phyloP scores from a whole-genome alignment of 2,329 filamentous ascomycete species.

The Fragosphaeria purpurea region DNA sequence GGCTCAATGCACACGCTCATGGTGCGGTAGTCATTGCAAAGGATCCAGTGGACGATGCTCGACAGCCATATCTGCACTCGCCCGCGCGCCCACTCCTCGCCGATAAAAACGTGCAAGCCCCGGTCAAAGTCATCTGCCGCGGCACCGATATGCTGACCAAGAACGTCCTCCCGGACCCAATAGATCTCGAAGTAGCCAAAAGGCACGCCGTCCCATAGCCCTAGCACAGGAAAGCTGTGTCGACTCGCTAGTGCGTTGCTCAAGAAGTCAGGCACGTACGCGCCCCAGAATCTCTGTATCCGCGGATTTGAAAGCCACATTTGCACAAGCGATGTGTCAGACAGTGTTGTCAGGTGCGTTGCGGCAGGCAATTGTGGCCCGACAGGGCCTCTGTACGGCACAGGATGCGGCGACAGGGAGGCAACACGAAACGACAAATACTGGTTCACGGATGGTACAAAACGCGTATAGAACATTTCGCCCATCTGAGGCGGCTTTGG shows the following conservation, averaged over 20 bases:
- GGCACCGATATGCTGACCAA: constrained; percentile 57
- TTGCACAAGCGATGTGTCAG: constrained; percentile 55
- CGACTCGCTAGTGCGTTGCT: constrained; percentile 50
- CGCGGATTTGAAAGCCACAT: constrained; percentile 84
- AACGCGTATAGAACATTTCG: constrained; percentile 84
- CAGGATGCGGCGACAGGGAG: constrained; percentile 53
- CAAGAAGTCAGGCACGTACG: constrained; percentile 56
- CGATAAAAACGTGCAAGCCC: constrained; percentile 79
- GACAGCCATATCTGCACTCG: constrained; percentile 74
- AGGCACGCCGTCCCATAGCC: constrained; percentile 86
- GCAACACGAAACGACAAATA: constrained; percentile 86
- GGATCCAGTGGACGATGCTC: constrained; percentile 78
- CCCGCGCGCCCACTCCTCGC: constrained; percentile 85
- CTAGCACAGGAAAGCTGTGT: constrained; percentile 84
- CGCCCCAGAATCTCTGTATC: constrained; percentile 78
- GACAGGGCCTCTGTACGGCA: constrained; percentile 53
- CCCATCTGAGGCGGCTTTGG: constrained; percentile 85
- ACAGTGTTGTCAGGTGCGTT: constrained; percentile 31
- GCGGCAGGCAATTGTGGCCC: constrained; percentile 28
- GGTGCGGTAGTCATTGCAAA: constrained; percentile 68
- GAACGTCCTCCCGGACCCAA: constrained; percentile 86
- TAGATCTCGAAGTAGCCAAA: constrained; percentile 98
- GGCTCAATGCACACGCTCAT: constrained; percentile 80
- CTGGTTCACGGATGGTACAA: constrained; percentile 68
- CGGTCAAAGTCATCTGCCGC: constrained; percentile 68